Evolutionary conservation across 768 basidiomycete genomes (phyloP).

Genomic region (Dendrothele bispora): DNA sequence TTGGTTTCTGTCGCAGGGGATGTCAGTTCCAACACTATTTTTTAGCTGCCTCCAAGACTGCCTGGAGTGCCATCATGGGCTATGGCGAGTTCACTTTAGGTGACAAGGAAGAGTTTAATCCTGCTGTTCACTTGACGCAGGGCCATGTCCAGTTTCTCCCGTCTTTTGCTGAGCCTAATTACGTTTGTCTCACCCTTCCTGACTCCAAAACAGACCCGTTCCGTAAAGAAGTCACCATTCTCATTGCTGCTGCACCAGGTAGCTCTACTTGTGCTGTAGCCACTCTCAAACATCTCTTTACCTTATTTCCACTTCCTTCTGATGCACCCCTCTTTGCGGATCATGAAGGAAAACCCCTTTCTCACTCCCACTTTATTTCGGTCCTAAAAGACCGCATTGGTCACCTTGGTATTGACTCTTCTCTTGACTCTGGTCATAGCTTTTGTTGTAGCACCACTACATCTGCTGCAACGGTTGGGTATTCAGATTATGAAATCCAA

Average conservation of each 20-base stretch:
- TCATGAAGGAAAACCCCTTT: too few species aligned
- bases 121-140: conserved; percentile 14
- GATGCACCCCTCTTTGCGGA: not conserved
- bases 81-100: conserved; percentile 14
- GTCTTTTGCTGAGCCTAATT: conserved; percentile 14
- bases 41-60: conserved; percentile 13
- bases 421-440: not conserved
- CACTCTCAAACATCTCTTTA: not conserved
- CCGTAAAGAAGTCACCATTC: conserved; percentile 22
- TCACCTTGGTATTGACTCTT: not conserved
- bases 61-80: conserved; percentile 11
- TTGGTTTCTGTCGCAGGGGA: too few species aligned
- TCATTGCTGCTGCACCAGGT: conserved; percentile 18
- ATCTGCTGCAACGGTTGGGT: conserved; percentile 27
- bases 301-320: not conserved
- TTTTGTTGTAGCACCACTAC: conserved; percentile 28
- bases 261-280: not conserved
- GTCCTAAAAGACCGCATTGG: not conserved
- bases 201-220: conserved; percentile 39
- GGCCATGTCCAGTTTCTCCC: not conserved
- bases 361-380: not conserved
- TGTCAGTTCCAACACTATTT: too few species aligned
- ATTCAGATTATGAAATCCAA: conserved; percentile 34
- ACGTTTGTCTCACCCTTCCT: conserved; percentile 26
- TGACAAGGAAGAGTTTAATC: conserved; percentile 10